phyloP scores from a whole-genome alignment of 2,329 filamentous ascomycete species.

The Fusarium lyarnte region DNA sequence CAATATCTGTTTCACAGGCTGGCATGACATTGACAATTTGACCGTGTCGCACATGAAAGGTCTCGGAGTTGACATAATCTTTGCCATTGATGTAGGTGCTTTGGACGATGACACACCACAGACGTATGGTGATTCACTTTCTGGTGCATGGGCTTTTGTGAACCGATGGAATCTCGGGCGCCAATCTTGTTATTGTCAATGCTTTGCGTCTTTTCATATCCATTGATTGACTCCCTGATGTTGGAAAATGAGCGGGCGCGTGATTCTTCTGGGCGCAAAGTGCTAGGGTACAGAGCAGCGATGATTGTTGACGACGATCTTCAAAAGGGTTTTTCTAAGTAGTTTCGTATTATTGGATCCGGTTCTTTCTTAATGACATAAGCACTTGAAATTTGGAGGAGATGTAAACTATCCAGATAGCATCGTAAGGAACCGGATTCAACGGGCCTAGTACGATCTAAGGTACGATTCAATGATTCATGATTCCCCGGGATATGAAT shows the following conservation, averaged over 20 bases:
- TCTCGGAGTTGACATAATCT: slow-evolving; percentile 91
- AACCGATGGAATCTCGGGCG: slow-evolving; percentile 83
- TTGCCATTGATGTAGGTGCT: slow-evolving; percentile 93
- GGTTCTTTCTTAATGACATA: accelerated
- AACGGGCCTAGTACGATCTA: accelerated
- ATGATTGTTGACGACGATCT: too few species aligned
- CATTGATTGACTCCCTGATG: too few species aligned
- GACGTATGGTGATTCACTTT: slow-evolving; percentile 91
- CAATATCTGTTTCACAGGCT: accelerated
- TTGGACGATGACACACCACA: slow-evolving; percentile 94
- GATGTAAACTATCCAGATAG: accelerated
- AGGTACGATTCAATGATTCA: accelerated
- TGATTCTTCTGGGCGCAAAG: not conserved
- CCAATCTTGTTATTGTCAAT: accelerated
- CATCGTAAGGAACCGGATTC: not conserved
- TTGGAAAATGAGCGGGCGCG: too few species aligned
- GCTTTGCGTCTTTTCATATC: too few species aligned
- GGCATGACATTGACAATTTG: slow-evolving; percentile 83
- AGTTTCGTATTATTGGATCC: accelerated
- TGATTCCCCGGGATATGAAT: accelerated
- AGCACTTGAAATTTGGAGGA: accelerated
- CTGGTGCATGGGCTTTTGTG: slow-evolving; percentile 91
- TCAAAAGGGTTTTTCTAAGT: accelerated
- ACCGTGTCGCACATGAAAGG: slow-evolving; percentile 98
- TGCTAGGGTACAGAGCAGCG: accelerated